These are phyloP conservation scores for Plasmodium knowlesi DNA, from an alignment of 169 alveolate species.

Conservation along the genomic window DNA sequence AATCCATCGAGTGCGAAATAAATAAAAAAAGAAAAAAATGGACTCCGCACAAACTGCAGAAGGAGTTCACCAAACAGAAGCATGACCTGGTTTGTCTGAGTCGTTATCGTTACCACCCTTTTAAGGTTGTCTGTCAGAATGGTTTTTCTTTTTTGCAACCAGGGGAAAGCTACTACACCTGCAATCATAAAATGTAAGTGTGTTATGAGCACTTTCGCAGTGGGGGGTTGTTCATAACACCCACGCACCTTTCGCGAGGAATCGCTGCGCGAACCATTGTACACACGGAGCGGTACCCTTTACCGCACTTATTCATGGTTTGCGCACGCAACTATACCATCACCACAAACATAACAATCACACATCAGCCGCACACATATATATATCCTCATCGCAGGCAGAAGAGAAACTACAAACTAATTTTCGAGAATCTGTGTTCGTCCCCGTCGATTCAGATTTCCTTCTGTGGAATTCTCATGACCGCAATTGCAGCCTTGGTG, in stretches of 20 bases:
- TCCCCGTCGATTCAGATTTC: conserved; percentile 67
- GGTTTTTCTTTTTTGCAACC: conserved; percentile 43
- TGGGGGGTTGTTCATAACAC: too few species aligned
- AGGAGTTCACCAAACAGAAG: conserved; percentile 12
- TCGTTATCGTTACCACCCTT: conserved; percentile 7
- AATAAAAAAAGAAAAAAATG: conserved; percentile 49
- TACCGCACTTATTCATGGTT: neutral
- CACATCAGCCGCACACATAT: neutral
- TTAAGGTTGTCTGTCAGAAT: conserved; percentile 24
- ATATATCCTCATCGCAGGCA: conserved; percentile 5
- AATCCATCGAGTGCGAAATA: conserved; percentile 41
- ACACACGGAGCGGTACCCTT: neutral
- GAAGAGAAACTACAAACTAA: conserved; percentile 24
- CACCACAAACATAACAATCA: too few species aligned
- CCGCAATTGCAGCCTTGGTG: conserved; percentile 20
- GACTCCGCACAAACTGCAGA: conserved; percentile 17
- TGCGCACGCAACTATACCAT: neutral
- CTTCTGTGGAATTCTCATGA: conserved; percentile 50
- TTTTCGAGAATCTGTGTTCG: conserved; percentile 10
- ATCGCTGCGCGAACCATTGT: too few species aligned
- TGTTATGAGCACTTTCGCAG: neutral
- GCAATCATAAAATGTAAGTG: conserved; percentile 37
- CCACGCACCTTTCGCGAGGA: too few species aligned
- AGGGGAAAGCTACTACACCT: conserved; percentile 46
- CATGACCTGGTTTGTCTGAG: conserved; percentile 44